Conservation (phyloP, 2,329 filamentous ascomycete genomes). For the Dactylonectria estremocensis region DNA sequence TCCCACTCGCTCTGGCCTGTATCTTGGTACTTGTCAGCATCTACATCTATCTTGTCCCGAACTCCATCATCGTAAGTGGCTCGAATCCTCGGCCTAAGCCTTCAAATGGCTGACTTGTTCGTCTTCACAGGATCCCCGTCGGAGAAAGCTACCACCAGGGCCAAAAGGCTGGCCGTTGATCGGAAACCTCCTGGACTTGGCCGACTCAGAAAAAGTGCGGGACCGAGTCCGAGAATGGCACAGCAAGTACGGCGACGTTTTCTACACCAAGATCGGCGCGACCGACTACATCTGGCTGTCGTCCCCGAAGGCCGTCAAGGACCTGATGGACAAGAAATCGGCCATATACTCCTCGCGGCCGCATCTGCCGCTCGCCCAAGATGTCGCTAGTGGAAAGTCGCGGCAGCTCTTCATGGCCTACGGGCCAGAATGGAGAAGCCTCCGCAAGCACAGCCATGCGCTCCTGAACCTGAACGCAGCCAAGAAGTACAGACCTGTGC, state of each 20-base stretch:
- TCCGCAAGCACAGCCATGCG: conserved; percentile 32
- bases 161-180: conserved; percentile 27
- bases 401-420: conserved; percentile 36
- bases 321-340: conserved; percentile 36
- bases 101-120: no score
- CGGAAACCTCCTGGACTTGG: conserved; percentile 26
- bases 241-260: conserved; percentile 26
- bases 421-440: conserved; percentile 24
- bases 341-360: conserved; percentile 33
- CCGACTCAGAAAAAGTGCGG: conserved; percentile 24
- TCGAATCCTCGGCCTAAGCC: not conserved
- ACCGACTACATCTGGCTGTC: conserved; percentile 36
- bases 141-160: conserved; percentile 26
- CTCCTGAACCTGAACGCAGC: conserved; percentile 35
- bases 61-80: conserved; percentile 4
- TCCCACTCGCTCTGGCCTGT: not conserved
- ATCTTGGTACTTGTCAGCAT: not conserved
- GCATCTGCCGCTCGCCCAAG: conserved; percentile 27
- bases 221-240: conserved; percentile 28
- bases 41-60: conserved; percentile 21
- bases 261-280: conserved; percentile 35
- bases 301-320: conserved; percentile 31
- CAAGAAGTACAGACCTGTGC: conserved; percentile 34
- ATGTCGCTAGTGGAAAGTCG: conserved; percentile 27
- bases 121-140: conserved; percentile 17